Base-by-base conservation (phyloP, 148 eudicot species). In the Vaccinium vitisidaea region DNA sequence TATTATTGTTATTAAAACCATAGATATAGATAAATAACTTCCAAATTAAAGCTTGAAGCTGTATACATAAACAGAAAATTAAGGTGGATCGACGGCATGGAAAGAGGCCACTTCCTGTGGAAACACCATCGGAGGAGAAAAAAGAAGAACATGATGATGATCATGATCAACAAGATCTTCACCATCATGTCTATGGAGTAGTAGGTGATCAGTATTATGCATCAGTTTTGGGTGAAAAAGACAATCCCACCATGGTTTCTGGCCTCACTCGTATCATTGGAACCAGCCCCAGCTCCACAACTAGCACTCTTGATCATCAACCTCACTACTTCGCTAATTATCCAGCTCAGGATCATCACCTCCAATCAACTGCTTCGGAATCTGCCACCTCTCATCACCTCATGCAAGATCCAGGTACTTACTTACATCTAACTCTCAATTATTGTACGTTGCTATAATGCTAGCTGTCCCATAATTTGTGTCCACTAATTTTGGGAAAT, bases 261-360 rank as follows among this genome's bases (percentile, higher is more conserved):
- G 91, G 87, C 11, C 94, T 92, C 59, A 81, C 94, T 61, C 94
- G 89, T 30, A 92, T 92, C 39, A 86, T 90, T 5, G 90, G 92
- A 11, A 84, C 75, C 69, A 36, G 86, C 39, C 16, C 77, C 48
- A 30, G 39, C 39, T 36, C 16, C n/a, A 14, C 77, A 1, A 39
- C 67, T 0, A 7, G 0, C 9, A 21, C 27, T 63, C 69, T n/a
- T 63, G 27, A n/a, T n/a, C 69, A 63, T 15, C 7, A 6, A 18
- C 27, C 2, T 39, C 74, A 69, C 0, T 6, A 69, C 2, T 4
- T 25, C 81, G 15, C 27, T 46, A 36, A 9, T n/a, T 32, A 23
- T 18, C 43, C 48, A 27, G 58, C 76, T 36, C n/a, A 1, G 23
- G 13, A 23, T 65, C 71, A 65, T 65, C 10, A 43, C 23, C n/a